phyloP scores from a whole-genome alignment of 192 early-diverging fungal species.

The Backusella tarrabulga region DNA sequence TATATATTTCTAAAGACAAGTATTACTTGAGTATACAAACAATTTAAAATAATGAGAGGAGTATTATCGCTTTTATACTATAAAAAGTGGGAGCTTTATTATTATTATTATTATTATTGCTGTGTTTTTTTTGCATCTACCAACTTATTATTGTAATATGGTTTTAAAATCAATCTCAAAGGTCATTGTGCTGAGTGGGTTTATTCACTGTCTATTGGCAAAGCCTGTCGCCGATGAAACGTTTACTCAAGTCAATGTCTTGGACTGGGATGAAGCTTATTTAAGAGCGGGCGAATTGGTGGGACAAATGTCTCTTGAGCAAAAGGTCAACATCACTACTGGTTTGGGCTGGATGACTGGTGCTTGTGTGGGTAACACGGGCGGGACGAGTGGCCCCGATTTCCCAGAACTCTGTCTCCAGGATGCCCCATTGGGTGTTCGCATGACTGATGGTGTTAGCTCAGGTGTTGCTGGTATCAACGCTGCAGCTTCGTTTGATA shows the following conservation, averaged over 20 bases:
- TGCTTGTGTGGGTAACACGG: slow-evolving; percentile 53
- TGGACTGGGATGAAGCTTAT: slow-evolving; percentile 24
- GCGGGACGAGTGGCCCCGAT: slow-evolving; percentile 16
- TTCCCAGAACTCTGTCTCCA: slow-evolving; percentile 57
- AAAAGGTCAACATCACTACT: slow-evolving; percentile 49
- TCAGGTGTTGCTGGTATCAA: slow-evolving; percentile 53
- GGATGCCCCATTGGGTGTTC: slow-evolving; percentile 48
- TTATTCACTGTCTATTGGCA: background rate
- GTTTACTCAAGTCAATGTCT: background rate
- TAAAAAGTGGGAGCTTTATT: background rate
- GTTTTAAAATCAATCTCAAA: slow-evolving; percentile 1
- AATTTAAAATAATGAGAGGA: background rate
- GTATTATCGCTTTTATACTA: background rate
- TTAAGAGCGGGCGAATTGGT: slow-evolving; percentile 25
- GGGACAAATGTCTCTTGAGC: slow-evolving; percentile 31
- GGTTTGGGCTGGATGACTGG: slow-evolving; percentile 40
- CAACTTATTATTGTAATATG: background rate
- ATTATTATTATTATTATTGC: background rate
- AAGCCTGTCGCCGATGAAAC: background rate
- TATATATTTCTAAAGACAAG: slow-evolving; percentile 3
- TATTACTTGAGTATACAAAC: background rate
- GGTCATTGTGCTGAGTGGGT: background rate
- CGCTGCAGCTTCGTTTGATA: slow-evolving; percentile 63
- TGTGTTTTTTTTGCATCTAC: too few relatives aligned
- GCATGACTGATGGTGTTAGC: slow-evolving; percentile 42